A percentile compares a stretch with the other conserved stretches of the same genome.
These are phyloP conservation scores for Paecilomyces fulvus DNA, from an alignment of 2,329 filamentous ascomycete genomes.

Conservation along the genomic window DNA sequence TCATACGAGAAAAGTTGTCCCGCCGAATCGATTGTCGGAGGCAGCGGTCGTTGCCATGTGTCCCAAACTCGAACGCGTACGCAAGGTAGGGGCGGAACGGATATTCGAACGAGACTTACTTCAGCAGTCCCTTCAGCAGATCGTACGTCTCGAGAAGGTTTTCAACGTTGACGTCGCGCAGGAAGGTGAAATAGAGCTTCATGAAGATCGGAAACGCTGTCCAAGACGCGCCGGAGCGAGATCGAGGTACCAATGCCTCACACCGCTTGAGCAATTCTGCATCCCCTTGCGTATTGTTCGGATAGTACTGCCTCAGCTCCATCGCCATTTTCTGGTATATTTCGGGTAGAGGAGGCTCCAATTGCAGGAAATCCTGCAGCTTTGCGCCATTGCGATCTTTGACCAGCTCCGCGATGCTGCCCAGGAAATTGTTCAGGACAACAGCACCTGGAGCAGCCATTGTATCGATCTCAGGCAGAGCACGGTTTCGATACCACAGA, in stretches of 20 bases:
- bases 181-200: constrained; percentile 70
- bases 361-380: constrained; percentile 62
- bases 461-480: not conserved
- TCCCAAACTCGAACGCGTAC: not conserved
- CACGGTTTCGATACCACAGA: not conserved
- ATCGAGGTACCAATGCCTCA: constrained; percentile 54
- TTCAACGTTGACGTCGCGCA: constrained; percentile 69
- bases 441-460: not conserved
- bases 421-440: constrained; percentile 60
- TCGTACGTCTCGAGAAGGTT: constrained; percentile 69
- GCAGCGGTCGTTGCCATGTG: not conserved
- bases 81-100: not conserved
- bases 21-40: constrained; percentile 1
- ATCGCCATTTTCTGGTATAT: constrained; percentile 59
- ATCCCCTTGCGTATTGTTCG: constrained; percentile 39
- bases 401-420: constrained; percentile 54
- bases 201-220: constrained; percentile 70
- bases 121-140: constrained; percentile 62
- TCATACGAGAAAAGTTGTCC: not conserved
- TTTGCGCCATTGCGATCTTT: constrained; percentile 54
- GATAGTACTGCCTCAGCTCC: constrained; percentile 57
- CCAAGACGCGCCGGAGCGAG: constrained; percentile 62
- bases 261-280: constrained; percentile 52
- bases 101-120: constrained; percentile 45
- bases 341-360: constrained; percentile 62